Conservation (phyloP, 495 filamentous ascomycete species). For the Cladorrhinum samala region DNA sequence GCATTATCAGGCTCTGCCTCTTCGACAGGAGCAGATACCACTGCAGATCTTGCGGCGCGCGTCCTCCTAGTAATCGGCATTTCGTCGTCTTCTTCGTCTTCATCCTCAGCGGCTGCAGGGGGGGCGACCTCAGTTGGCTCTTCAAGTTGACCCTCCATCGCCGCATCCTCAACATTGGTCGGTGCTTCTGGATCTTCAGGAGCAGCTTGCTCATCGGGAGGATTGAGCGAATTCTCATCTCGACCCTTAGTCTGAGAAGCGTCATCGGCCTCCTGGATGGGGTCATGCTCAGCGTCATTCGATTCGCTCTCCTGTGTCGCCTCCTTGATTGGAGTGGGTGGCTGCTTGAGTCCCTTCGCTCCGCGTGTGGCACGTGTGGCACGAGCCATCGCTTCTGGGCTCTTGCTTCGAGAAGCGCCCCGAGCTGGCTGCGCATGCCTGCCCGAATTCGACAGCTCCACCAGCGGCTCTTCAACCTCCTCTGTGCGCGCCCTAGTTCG, state of each 20-base stretch:
- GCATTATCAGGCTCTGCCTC: slow-evolving; percentile 29
- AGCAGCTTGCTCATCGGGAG: slow-evolving; percentile 1
- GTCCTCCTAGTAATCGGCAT: slow-evolving; percentile 50
- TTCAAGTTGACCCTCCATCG: slow-evolving; percentile 16
- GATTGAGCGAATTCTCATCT: slow-evolving; percentile 3
- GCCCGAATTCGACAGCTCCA: slow-evolving; percentile 67
- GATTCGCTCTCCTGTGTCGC: slow-evolving; percentile 46
- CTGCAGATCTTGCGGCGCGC: slow-evolving; percentile 40
- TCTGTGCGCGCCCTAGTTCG: slow-evolving; percentile 42
- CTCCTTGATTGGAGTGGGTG: slow-evolving; percentile 54
- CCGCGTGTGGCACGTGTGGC: slow-evolving; percentile 48
- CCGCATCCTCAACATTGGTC: slow-evolving; percentile 12
- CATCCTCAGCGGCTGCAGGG: slow-evolving; percentile 40
- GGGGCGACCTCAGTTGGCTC: slow-evolving; percentile 20
- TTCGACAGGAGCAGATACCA: slow-evolving; percentile 18
- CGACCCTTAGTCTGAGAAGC: slow-evolving; percentile 24
- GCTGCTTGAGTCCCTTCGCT: slow-evolving; percentile 57
- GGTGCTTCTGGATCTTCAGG: slow-evolving; percentile 1
- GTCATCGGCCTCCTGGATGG: slow-evolving; percentile 27
- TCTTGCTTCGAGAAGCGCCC: slow-evolving; percentile 45
- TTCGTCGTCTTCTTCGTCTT: slow-evolving; percentile 64
- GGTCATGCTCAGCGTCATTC: slow-evolving; percentile 21
- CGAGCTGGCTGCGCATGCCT: slow-evolving; percentile 57
- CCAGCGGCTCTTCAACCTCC: slow-evolving; percentile 36
- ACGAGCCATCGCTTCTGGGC: slow-evolving; percentile 52